A percentile compares a stretch with the other conserved stretches of the same genome.
Conservation (phyloP, 805 yeast species). For the Ogataea paradorogensis region DNA sequence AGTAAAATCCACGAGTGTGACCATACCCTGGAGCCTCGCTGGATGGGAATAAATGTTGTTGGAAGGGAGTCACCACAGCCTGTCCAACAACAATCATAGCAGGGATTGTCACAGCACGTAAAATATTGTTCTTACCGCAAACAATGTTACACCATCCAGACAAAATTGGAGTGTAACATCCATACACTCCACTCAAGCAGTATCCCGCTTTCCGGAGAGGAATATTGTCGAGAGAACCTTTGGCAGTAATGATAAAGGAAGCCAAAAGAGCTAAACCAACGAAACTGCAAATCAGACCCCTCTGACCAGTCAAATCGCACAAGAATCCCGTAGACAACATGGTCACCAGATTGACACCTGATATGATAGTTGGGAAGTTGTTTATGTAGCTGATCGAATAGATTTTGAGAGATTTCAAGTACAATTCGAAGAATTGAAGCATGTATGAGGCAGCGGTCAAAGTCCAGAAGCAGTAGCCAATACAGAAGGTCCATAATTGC, state of each 20-base stretch:
- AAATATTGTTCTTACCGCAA: conserved; percentile 33
- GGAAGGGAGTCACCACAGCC: conserved; percentile 30
- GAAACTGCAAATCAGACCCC: conserved; percentile 36
- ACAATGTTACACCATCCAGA: conserved; percentile 65
- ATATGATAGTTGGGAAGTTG: conserved; percentile 54
- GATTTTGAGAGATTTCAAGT: conserved; percentile 44
- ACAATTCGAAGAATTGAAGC: conserved; percentile 27
- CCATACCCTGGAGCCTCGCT: conserved; percentile 31
- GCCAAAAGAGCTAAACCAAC: conserved; percentile 47
- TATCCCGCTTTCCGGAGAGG: conserved; percentile 26
- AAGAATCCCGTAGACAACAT: conserved; percentile 37
- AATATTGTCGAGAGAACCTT: conserved; percentile 11
- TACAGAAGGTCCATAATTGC: conserved; percentile 37
- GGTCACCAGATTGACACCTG: conserved; percentile 47
- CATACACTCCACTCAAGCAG: conserved; percentile 23
- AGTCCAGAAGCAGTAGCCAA: conserved; percentile 28
- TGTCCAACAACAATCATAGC: conserved; percentile 27
- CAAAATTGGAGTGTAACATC: conserved; percentile 57
- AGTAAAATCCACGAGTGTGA: conserved; percentile 28
- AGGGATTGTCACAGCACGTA: conserved; percentile 28
- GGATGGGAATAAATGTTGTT: conserved; percentile 32
- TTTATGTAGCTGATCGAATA: conserved; percentile 46
- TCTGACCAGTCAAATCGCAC: conserved; percentile 24
- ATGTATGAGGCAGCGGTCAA: conserved; percentile 26
- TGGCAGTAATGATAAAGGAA: conserved; percentile 23